A percentile compares a stretch with the other conserved stretches of the same genome.
Evolutionary conservation across 1,284 basidiomycete genomes (phyloP).

Genomic region (Ceratorhiza oryzae-sativae): DNA sequence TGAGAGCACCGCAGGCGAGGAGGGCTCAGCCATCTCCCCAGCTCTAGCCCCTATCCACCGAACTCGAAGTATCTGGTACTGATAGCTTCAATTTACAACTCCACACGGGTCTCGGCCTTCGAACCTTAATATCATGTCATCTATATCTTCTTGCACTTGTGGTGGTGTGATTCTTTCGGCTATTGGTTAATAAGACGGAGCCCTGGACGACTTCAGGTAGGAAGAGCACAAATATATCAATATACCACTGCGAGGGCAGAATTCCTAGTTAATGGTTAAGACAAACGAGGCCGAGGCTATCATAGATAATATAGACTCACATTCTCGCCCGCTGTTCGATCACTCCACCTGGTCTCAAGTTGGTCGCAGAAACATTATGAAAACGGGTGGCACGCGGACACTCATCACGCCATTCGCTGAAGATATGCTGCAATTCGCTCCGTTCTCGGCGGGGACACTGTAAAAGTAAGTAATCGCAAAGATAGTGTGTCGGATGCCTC

Average conservation of each 20-base stretch:
- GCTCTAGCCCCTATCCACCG: constrained; percentile 60
- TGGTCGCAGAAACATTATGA: neutral
- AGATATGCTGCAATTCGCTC: neutral
- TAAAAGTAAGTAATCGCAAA: neutral
- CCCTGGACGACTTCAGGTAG: no score
- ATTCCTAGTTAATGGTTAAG: no score
- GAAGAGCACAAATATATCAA: no score
- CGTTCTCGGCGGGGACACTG: neutral
- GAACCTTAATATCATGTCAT: neutral
- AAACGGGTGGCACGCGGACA: neutral
- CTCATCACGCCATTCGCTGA: constrained; percentile 8
- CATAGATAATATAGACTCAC: no score
- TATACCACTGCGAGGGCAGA: no score
- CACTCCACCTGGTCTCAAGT: no score
- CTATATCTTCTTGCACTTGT: neutral
- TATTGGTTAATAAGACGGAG: neutral
- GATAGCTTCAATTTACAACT: constrained; percentile 41
- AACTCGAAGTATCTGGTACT: constrained; percentile 86
- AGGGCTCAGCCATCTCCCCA: constrained; percentile 61
- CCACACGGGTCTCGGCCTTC: neutral
- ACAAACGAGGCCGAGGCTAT: no score
- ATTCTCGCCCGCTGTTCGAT: no score
- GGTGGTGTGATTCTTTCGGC: neutral
- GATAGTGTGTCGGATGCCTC: constrained; percentile 22
- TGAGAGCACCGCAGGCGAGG: constrained; percentile 60